These are phyloP conservation scores for Lippia alba DNA, from an alignment of 305 asterid genomes.

Conservation along the genomic window DNA sequence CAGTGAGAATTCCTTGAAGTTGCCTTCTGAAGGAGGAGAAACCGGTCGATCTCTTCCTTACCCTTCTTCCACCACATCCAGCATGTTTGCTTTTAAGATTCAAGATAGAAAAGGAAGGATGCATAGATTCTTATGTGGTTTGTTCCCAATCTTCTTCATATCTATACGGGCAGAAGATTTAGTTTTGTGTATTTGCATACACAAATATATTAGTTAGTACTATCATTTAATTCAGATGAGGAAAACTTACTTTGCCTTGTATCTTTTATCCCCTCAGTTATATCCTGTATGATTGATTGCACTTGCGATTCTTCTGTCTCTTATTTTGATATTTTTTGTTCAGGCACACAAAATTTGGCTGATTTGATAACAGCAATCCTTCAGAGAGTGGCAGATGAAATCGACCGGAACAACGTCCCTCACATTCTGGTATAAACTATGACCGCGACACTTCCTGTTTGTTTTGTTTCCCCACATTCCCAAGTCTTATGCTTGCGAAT, in stretches of 20 bases:
- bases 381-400: conserved; percentile 92
- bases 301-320: conserved; percentile 11
- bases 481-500: conserved; percentile 38
- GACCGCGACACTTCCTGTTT: not conserved
- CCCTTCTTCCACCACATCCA: conserved; percentile 64
- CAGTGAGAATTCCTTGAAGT: conserved; percentile 85
- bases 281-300: conserved; percentile 1
- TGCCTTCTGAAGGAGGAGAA: conserved; percentile 86
- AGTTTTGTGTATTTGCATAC: not conserved
- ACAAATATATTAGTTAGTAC: not conserved
- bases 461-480: conserved; percentile 7
- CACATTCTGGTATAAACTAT: conserved; percentile 70
- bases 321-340: conserved; percentile 23
- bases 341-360: conserved; percentile 78
- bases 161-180: not conserved
- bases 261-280: not conserved
- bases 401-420: conserved; percentile 85
- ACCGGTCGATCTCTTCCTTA: conserved; percentile 62
- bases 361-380: conserved; percentile 86
- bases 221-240: conserved; percentile 17
- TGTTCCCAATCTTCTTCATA: conserved; percentile 32
- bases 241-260: not conserved
- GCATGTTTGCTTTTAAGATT: conserved; percentile 81
- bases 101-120: conserved; percentile 87
- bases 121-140: conserved; percentile 94